Base-by-base conservation (phyloP, 2,329 filamentous ascomycete species). In the Cytospora mali region DNA sequence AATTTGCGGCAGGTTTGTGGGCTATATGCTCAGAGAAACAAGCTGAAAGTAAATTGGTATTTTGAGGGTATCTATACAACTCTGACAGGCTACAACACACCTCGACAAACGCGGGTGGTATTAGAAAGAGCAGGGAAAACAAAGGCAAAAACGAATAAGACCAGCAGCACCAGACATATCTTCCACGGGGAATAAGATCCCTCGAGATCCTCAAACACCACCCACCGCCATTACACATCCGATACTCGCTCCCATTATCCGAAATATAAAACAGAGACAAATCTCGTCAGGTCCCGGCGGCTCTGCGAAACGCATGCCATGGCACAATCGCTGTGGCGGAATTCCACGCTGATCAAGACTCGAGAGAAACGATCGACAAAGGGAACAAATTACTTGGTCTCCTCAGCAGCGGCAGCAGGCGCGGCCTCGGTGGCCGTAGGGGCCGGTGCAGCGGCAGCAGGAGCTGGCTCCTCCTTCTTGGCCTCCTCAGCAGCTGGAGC, bases 391-490 rank as follows among this genome's bases (percentile, higher is more conserved):
- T 58, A 62, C 50, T 62, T 62, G 28, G 49, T 55, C 50, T 49
- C 16, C 28, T 56, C 31, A 25, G 18, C n/a, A n/a, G 68, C 48
- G 25, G 63, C 55, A 31, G 68, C 58, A 28, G 65, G 63, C 65
- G 70, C 68, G 66, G 68, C 61, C 65, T 70, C 68, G 7, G 64
- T 63, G 21, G 67, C 58, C 25, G 49, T 57, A 62, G 66, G 21
- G 42, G 63, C 64, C 7, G 63, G 64, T 5, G 69, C 62, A 39
- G 69, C 64, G 64, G 71, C 69, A 50, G 72, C 66, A 51, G 70
- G 67, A 49, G 72, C 68, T 35, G 71, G 62, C 6, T 61, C 59
- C 55, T 67, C 66, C 55, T 62, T 62, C 66, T 68, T 68, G 57
- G 65, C 55, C 51, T 64, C 66, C 55, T 62, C 66, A 21, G 58